Evolutionary conservation across 768 basidiomycete genomes (phyloP), one percentile per base, ranked within the genome.

Genomic region (Pleurotus cornucopiae): DNA sequence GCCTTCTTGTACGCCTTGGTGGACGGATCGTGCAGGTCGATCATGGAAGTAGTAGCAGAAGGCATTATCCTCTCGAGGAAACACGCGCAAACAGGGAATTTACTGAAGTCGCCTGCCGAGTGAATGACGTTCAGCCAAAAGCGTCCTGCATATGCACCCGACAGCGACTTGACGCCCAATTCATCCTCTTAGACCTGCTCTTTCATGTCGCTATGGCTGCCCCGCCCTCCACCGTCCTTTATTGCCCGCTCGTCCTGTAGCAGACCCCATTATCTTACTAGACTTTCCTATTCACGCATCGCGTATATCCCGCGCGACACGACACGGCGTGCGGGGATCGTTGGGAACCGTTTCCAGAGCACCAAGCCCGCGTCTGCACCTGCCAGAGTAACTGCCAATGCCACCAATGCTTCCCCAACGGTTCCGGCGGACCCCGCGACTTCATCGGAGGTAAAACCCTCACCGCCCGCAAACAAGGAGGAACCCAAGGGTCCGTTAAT

Each of bases 141-240:
- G 9, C 30, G 30, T 34, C 7, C 30, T 34, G 30, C 30, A 34
- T 34, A 34, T 34, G 30, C 30, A 34, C 30, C 30, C 55, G 30
- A 52, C 13, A 46, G 23, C 46, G 26, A 16, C 58, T 49, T 58
- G 39, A 49, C 59, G 25, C 30, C 11, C 13, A 37, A 16, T 44
- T 52, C 55, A 55, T 57, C 37, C 16, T 34, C 58, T 18, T 21
- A 39, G 37, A 16, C 38, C 13, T 51, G 25, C 26, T 40, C 26
- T 46, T 58, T 57, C 65, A 91, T 91, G 89, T 89, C 87, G 70
- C 46, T 91, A 82, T 89, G 87, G 86, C 75, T 90, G 39, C 87
- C 86, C 54, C 83, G 85, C 60, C 68, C 78, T 11, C 66, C 78
- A 25, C 72, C 74, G 46, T 65, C 79, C 39, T 63, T 78, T 60